Evolutionary conservation across 441 rosid species (phyloP).

Genomic region (Erodium chrysanthum): DNA sequence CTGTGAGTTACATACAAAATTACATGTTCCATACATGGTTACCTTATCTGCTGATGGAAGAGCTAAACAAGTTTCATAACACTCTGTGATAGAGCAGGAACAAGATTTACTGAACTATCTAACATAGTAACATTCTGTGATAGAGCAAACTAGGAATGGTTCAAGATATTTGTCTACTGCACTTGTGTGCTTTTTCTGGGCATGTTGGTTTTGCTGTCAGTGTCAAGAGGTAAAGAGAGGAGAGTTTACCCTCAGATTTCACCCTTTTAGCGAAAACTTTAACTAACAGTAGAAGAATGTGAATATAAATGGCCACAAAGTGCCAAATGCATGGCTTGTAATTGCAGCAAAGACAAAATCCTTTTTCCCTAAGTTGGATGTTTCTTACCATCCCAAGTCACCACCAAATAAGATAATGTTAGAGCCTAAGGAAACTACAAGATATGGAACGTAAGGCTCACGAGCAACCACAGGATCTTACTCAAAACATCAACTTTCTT

Average conservation of each 20-base stretch:
- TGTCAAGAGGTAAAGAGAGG: not conserved
- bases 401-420: conserved; percentile 8
- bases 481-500: not conserved
- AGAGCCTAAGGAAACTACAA: conserved; percentile 6
- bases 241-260: not conserved
- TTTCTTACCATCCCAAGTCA: conserved; percentile 10
- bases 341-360: conserved; percentile 3
- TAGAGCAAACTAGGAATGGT: conserved; percentile 6
- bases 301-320: not conserved
- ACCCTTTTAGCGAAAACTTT: not conserved
- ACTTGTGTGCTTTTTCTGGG: conserved; percentile 2
- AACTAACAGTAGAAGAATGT: not conserved
- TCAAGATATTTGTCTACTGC: not conserved
- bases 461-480: not conserved
- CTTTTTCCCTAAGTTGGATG: conserved; percentile 4
- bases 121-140: not conserved
- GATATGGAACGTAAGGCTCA: conserved; percentile 1
- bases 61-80: not conserved
- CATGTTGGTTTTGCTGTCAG: conserved; percentile 4
- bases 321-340: conserved; percentile 4
- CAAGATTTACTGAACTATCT: not conserved
- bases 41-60: not conserved
- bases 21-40: not conserved
- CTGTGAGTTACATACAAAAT: not conserved
- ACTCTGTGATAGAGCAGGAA: not conserved